These are phyloP conservation scores for Hymenoscyphus salicellus DNA, from an alignment of 2,329 filamentous ascomycete species.

Conservation along the genomic window DNA sequence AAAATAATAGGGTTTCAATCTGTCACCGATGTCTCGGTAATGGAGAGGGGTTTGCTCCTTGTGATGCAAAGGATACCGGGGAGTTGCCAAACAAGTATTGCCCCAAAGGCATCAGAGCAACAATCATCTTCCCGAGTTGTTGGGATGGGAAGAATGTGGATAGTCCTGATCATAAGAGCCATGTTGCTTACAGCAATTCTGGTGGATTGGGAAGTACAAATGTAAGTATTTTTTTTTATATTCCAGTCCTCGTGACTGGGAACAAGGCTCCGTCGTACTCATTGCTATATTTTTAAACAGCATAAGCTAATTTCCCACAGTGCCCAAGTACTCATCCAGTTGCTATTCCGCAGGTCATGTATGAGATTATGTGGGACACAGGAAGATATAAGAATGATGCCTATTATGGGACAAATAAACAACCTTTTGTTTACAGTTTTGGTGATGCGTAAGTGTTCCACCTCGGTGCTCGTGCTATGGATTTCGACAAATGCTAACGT, in stretches of 20 bases:
- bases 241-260: constrained; percentile 16
- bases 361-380: constrained; percentile 15
- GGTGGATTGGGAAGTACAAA: constrained; percentile 13
- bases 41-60: constrained; percentile 35
- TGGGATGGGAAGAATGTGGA: constrained; percentile 26
- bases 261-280: constrained; percentile 4
- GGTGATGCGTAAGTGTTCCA: constrained; percentile 40
- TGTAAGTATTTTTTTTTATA: constrained; percentile 12
- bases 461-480: constrained; percentile 9
- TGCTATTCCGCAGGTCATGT: constrained; percentile 47
- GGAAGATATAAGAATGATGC: constrained; percentile 14
- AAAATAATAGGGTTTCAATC: constrained; percentile 49
- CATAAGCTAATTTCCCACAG: constrained; percentile 14
- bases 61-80: constrained; percentile 40
- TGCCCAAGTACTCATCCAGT: constrained; percentile 39
- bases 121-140: constrained; percentile 51
- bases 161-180: constrained; percentile 23
- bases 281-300: constrained; percentile 8
- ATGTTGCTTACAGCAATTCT: constrained; percentile 29
- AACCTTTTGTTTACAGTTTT: constrained; percentile 41
- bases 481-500: not conserved
- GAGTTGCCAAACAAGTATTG: constrained; percentile 54
- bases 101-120: constrained; percentile 47
- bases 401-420: constrained; percentile 16
- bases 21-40: constrained; percentile 52